Evolutionary conservation across 1,284 basidiomycete genomes (phyloP).

Genomic region (Boletus smithii): DNA sequence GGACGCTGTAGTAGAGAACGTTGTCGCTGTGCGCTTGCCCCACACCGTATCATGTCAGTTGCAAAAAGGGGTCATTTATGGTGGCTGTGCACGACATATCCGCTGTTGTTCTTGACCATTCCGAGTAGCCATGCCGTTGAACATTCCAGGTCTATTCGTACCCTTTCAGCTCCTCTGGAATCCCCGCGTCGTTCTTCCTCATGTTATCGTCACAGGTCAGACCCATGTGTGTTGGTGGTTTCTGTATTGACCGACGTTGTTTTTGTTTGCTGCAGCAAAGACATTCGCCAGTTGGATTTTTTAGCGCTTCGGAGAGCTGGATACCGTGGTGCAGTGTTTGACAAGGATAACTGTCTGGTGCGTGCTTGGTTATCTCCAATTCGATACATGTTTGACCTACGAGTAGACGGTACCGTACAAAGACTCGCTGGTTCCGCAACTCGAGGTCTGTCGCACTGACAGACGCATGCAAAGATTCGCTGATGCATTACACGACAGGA

Average conservation of each 20-base stretch:
- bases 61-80: too few species aligned
- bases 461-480: background rate
- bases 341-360: conserved; percentile 97
- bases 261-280: conserved; percentile 61
- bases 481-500: conserved; percentile 40
- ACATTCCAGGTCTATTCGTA: conserved; percentile 73
- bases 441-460: conserved; percentile 47
- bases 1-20: too few species aligned
- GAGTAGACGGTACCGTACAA: conserved; percentile 72
- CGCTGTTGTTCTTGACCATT: too few species aligned
- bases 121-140: conserved; percentile 83
- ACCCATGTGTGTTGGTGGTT: background rate
- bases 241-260: conserved; percentile 2
- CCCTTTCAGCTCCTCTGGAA: conserved; percentile 72
- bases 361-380: conserved; percentile 24
- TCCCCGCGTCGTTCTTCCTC: conserved; percentile 73
- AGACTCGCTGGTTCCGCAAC: conserved; percentile 71
- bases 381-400: conserved; percentile 41
- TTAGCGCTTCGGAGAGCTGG: conserved; percentile 70
- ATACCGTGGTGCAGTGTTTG: conserved; percentile 86
- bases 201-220: conserved; percentile 70
- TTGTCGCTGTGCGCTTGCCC: too few species aligned
- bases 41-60: too few species aligned
- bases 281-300: conserved; percentile 89
- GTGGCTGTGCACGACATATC: too few species aligned